Evolutionary conservation across 1,139 yeast species (phyloP), one percentile per base, ranked within the genome.

Genomic region (Scheffersomyces segobiensis): DNA sequence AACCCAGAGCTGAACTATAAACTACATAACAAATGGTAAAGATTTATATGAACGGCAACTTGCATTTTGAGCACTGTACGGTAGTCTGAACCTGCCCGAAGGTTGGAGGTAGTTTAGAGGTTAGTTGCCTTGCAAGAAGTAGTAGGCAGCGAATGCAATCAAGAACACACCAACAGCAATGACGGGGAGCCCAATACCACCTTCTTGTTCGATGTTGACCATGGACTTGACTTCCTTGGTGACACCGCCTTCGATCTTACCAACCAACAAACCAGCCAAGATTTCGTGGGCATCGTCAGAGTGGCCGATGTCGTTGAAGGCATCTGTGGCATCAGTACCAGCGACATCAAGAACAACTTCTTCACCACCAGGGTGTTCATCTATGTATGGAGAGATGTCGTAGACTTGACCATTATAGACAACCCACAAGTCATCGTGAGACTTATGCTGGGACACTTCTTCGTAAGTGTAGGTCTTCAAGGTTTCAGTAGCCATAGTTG

Each of bases 361-460:
- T 76, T 93, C 98, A 71, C 99, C 99, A 80, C 99, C 99, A 62
- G 97, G 97, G 78, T 95, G 99, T 80, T 95, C 98, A 70, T 93
- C 98, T 61, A 93, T 76, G 76, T 93, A 95, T 64, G 81, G 79
- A 57, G 97, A 79, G 62, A 91, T 87, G 74, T 95, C 93, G 77
- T 93, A 95, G 57, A 95, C 98, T 71, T 89, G 90, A 53, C 96
- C 97, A 64, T 91, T 87, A 77, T 92, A 87, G 64, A 92, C 90
- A 77, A 95, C 83, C 97, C 97, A 95, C 65, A 91, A 82, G 73
- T 93, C 97, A 59, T 88, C 92, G 60, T 83, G 78, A 55, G 89
- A 81, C 75, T 83, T 88, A 82, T 95, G 98, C 72, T 85, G 75
- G 62, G 91, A 82, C 64, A 95, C 87, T 75, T 93, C 96, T 62